phyloP scores from a whole-genome alignment of 108 stramenopile species.

The Fragilaria radians region DNA sequence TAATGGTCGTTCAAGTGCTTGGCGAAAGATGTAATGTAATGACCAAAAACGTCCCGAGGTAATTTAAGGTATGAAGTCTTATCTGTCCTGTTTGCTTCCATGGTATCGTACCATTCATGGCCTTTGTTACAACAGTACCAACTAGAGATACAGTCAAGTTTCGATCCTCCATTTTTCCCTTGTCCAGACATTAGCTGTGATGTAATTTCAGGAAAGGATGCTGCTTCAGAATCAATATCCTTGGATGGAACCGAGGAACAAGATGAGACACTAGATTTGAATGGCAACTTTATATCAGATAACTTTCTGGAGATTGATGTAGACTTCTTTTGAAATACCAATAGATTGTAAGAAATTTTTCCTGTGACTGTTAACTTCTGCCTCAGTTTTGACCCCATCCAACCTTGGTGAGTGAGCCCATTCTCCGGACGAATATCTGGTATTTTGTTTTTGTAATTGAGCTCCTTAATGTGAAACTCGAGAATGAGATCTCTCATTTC shows the following conservation, averaged over 20 bases:
- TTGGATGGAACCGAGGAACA: constrained; percentile 9
- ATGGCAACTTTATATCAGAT: too few relatives aligned
- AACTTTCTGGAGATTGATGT: too few relatives aligned
- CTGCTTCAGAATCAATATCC: not conserved
- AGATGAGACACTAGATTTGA: not conserved
- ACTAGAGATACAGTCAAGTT: constrained; percentile 28
- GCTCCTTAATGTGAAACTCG: constrained; percentile 33
- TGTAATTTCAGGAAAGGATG: constrained; percentile 12
- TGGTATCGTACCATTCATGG: constrained; percentile 17
- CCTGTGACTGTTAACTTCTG: constrained; percentile 40
- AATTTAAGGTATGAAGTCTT: constrained; percentile 23
- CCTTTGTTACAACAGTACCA: constrained; percentile 50
- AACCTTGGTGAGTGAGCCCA: constrained; percentile 35
- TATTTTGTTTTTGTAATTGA: constrained; percentile 35
- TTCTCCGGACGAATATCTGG: constrained; percentile 24
- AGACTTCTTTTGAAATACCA: constrained; percentile 38
- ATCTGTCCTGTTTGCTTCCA: constrained; percentile 24
- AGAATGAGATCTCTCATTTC: constrained; percentile 28
- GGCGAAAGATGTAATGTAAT: constrained; percentile 35
- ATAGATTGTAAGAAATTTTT: constrained; percentile 39
- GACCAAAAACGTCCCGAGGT: constrained; percentile 23
- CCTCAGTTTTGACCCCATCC: constrained; percentile 45
- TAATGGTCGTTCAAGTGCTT: constrained; percentile 36
- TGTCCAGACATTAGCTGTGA: constrained; percentile 33
- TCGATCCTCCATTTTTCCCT: constrained; percentile 25